phyloP scores from a whole-genome alignment of 106 monocot species.

The Allium cepa region DNA sequence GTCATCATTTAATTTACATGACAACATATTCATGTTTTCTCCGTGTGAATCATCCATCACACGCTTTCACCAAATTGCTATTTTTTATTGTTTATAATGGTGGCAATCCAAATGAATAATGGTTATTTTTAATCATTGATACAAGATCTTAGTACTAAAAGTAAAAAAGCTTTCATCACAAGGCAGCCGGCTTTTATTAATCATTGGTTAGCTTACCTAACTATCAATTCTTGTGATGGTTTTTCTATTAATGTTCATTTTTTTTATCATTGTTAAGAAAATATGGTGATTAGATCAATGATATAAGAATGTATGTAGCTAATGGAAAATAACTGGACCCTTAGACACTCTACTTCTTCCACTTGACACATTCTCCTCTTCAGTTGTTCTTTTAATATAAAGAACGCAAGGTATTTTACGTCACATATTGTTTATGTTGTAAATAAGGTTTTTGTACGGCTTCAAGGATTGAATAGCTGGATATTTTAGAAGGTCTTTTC shows the following conservation, averaged over 20 bases:
- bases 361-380: background rate
- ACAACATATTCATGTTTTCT: background rate
- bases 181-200: background rate
- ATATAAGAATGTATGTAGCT: background rate
- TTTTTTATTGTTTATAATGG: background rate
- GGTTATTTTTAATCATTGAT: background rate
- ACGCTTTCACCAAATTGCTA: background rate
- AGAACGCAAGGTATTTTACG: no score
- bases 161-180: background rate
- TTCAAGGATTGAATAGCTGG: no score
- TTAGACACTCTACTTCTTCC: background rate
- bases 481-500: no score
- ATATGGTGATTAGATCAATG: background rate
- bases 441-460: no score
- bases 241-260: background rate
- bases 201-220: background rate
- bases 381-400: background rate
- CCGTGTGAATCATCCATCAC: background rate
- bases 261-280: background rate
- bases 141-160: background rate
- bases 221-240: background rate
- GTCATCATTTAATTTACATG: no score
- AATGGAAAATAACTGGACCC: background rate
- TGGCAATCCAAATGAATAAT: no score
- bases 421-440: no score